These are phyloP conservation scores for Solanum stenotomum DNA, from an alignment of 257 asterid genomes.

Conservation along the genomic window DNA sequence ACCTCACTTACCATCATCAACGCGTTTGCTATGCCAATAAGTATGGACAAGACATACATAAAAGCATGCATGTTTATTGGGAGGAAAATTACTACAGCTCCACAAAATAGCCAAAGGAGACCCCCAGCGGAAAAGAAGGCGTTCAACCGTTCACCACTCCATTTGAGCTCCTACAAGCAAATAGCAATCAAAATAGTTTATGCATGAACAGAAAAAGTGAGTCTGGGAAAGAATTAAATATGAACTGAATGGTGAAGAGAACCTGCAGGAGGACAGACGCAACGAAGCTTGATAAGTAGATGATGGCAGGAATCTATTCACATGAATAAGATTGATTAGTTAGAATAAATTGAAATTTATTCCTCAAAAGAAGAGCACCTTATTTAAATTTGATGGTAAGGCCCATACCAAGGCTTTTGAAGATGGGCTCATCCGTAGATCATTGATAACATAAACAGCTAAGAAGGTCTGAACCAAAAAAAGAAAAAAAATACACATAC, in stretches of 20 bases:
- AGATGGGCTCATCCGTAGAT: constrained; percentile 66
- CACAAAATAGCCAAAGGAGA: constrained; percentile 68
- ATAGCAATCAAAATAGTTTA: neutral
- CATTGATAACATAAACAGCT: constrained; percentile 79
- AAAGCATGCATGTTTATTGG: constrained; percentile 46
- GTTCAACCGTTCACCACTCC: constrained; percentile 58
- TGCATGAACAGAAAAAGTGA: neutral
- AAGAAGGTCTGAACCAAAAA: constrained; percentile 49
- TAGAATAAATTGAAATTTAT: neutral
- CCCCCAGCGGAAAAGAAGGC: constrained; percentile 58
- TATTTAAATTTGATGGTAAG: neutral
- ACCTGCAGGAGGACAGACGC: constrained; percentile 76
- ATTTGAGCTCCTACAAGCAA: constrained; percentile 47
- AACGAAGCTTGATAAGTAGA: constrained; percentile 70
- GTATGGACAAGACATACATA: constrained; percentile 48
- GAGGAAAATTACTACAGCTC: constrained; percentile 42
- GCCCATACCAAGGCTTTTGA: constrained; percentile 66
- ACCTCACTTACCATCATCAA: constrained; percentile 47
- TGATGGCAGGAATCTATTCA: constrained; percentile 70
- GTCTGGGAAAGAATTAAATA: neutral
- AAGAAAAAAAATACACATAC: neutral
- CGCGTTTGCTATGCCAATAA: constrained; percentile 78
- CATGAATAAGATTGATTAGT: neutral
- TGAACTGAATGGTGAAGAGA: neutral
- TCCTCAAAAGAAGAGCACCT: neutral